phyloP scores from a whole-genome alignment of 2,329 filamentous ascomycete genomes.

The Hymenoscyphus fructigenus region DNA sequence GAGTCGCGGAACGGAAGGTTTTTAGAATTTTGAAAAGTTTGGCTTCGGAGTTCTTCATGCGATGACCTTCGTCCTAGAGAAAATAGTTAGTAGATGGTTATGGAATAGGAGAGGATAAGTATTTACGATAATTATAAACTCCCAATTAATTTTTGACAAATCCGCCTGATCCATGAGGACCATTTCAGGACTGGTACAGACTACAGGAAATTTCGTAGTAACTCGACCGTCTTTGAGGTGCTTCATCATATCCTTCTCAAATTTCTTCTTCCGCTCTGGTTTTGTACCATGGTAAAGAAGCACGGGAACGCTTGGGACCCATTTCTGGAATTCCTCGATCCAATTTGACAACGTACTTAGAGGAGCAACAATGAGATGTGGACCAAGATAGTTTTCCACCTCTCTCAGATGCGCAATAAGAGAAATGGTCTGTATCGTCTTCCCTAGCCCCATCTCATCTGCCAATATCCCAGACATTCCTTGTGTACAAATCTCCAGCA shows the following conservation, averaged over 20 bases:
- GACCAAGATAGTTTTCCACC: slow-evolving; percentile 77
- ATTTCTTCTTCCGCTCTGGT: slow-evolving; percentile 72
- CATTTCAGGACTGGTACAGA: slow-evolving; percentile 95
- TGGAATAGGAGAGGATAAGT: neutral
- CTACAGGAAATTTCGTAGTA: slow-evolving; percentile 74
- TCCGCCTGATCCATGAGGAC: slow-evolving; percentile 85
- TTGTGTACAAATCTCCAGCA: slow-evolving; percentile 64
- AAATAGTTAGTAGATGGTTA: slow-evolving; percentile 13
- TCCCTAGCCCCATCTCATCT: slow-evolving; percentile 63
- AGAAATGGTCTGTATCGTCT: slow-evolving; percentile 53
- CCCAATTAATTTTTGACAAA: slow-evolving; percentile 84
- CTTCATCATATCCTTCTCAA: slow-evolving; percentile 67
- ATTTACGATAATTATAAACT: slow-evolving; percentile 89
- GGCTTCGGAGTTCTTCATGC: slow-evolving; percentile 95
- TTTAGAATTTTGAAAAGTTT: slow-evolving; percentile 86
- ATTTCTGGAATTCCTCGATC: slow-evolving; percentile 89
- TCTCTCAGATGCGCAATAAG: slow-evolving; percentile 76
- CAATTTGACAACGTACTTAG: slow-evolving; percentile 92
- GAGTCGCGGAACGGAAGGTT: slow-evolving; percentile 84
- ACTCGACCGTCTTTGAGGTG: slow-evolving; percentile 62
- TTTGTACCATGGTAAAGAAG: slow-evolving; percentile 88
- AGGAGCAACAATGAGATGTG: slow-evolving; percentile 87
- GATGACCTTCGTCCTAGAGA: slow-evolving; percentile 82
- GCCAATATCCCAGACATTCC: slow-evolving; percentile 64
- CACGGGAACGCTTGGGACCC: slow-evolving; percentile 86